phyloP scores from a whole-genome alignment of 1,284 basidiomycete genomes.

The Trichosporon asahii region DNA sequence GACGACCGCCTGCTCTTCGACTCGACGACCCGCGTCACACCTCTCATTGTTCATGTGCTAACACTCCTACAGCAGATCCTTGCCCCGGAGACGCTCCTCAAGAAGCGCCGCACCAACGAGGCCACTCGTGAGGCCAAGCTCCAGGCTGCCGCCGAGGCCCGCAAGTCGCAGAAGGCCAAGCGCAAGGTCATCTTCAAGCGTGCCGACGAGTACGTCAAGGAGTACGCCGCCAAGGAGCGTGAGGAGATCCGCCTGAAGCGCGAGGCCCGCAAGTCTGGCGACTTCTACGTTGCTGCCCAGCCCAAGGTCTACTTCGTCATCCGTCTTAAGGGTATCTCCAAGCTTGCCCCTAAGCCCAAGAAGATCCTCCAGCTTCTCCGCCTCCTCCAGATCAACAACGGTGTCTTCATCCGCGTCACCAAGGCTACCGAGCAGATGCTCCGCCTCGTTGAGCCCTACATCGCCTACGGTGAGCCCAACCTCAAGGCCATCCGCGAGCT shows the following conservation, averaged over 20 bases:
- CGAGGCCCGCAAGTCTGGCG: constrained; percentile 83
- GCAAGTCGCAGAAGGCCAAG: constrained; percentile 87
- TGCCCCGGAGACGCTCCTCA: constrained; percentile 98
- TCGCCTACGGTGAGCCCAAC: constrained; percentile 91
- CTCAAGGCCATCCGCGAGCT: constrained; percentile 95
- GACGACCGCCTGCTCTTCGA: not conserved
- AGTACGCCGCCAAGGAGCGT: constrained; percentile 87
- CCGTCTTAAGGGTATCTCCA: constrained; percentile 98
- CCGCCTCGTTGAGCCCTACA: constrained; percentile 92
- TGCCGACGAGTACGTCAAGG: constrained; percentile 96
- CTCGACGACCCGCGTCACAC: not conserved
- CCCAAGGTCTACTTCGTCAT: constrained; percentile 98
- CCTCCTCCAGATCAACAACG: constrained; percentile 99
- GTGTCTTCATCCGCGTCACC: constrained; percentile 96
- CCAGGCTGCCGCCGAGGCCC: constrained; percentile 76
- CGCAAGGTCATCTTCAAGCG: constrained; percentile 99
- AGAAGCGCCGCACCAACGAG: constrained; percentile 98
- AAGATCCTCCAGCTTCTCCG: constrained; percentile 99
- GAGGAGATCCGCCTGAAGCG: constrained; percentile 96
- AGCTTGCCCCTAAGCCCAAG: constrained; percentile 97
- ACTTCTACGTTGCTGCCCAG: constrained; percentile 96
- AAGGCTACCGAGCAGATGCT: constrained; percentile 98
- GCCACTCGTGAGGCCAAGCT: constrained; percentile 95
- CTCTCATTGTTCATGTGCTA: no score
- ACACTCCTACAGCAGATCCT: constrained; percentile 56